Evolutionary conservation across 495 filamentous ascomycete genomes (phyloP).

Genomic region (Entonaema liquescens): DNA sequence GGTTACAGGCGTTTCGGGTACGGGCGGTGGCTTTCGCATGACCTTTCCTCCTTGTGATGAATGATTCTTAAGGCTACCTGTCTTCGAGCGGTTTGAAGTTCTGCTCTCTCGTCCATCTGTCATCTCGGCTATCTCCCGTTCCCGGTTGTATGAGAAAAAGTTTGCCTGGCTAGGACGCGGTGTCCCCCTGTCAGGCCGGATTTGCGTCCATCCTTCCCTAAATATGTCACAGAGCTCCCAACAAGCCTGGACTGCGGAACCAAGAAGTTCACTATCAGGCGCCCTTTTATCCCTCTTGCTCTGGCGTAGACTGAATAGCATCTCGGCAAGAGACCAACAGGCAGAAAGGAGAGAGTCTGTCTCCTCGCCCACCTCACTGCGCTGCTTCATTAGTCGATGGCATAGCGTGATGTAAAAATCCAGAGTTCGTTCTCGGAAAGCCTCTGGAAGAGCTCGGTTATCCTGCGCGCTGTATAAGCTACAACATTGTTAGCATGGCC

Average conservation of each 20-base stretch:
- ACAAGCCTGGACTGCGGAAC: conserved; percentile 88
- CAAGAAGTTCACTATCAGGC: conserved; percentile 82
- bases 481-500: not conserved
- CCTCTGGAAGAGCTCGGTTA: conserved; percentile 77
- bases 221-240: conserved; percentile 97
- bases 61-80: conserved; percentile 54
- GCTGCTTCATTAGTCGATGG: conserved; percentile 93
- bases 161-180: conserved; percentile 81
- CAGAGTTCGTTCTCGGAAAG: conserved; percentile 86
- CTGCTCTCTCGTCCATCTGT: conserved; percentile 45
- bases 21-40: conserved; percentile 45
- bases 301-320: conserved; percentile 91
- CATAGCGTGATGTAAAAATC: conserved; percentile 95
- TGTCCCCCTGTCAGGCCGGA: conserved; percentile 86
- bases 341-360: conserved; percentile 84
- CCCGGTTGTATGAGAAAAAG: conserved; percentile 59
- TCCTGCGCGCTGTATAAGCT: conserved; percentile 89
- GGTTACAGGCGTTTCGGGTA: conserved; percentile 89
- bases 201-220: conserved; percentile 90
- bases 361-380: conserved; percentile 75
- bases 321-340: conserved; percentile 91
- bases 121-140: conserved; percentile 30
- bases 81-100: conserved; percentile 56
- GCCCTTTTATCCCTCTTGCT: conserved; percentile 76
- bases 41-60: conserved; percentile 36